phyloP scores from a whole-genome alignment of 352 stramenopile genomes.

The Phytophthora megakarya region DNA sequence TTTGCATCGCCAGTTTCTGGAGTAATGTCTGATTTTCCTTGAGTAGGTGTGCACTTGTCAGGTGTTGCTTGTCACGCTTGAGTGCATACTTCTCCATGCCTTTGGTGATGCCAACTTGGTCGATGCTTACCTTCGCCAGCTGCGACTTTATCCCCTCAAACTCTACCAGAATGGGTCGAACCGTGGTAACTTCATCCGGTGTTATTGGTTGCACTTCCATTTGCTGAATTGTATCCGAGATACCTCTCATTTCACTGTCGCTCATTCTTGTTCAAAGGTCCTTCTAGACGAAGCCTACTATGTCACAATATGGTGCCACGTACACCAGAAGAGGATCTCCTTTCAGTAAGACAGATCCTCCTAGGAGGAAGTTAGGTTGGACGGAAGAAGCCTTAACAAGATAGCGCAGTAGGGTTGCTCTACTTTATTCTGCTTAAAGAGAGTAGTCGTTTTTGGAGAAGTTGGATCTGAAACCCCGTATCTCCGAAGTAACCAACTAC shows the following conservation, averaged over 20 bases:
- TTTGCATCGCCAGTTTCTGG: neutral
- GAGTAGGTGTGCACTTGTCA: neutral
- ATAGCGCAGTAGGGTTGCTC: no score
- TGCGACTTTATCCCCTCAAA: slow-evolving; percentile 16
- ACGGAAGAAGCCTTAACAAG: no score
- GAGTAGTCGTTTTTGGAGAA: no score
- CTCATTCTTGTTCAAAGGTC: slow-evolving; percentile 9
- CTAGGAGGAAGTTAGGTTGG: no score
- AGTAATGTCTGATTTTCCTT: slow-evolving; percentile 5
- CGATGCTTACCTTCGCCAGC: slow-evolving; percentile 6
- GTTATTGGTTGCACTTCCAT: neutral
- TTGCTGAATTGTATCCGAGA: neutral
- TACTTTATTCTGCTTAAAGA: no score
- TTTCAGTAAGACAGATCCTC: no score
- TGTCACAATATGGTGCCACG: no score
- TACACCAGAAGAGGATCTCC: no score
- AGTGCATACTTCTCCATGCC: slow-evolving; percentile 14
- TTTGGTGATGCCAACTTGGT: slow-evolving; percentile 13
- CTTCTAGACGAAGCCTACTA: no score
- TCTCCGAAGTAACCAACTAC: no score
- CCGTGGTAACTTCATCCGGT: slow-evolving; percentile 5
- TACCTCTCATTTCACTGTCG: slow-evolving; percentile 16
- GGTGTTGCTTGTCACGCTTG: slow-evolving; percentile 13
- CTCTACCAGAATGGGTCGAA: neutral
- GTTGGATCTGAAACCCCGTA: no score